Conservation (phyloP, 202 grass and related monocot genomes). For the Setaria italica region DNA sequence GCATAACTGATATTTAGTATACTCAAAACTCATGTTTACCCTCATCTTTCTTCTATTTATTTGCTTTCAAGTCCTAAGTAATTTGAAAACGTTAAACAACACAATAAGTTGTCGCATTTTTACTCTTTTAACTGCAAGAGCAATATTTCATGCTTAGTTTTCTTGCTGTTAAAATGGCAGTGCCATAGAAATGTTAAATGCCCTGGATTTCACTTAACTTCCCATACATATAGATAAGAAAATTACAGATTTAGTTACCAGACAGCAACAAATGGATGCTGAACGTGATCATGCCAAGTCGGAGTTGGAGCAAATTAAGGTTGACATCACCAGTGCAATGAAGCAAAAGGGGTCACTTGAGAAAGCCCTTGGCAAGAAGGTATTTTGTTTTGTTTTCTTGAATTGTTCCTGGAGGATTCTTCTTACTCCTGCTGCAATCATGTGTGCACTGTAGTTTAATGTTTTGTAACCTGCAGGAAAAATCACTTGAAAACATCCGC, state of each 20-base stretch:
- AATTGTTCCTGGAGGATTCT: constrained; percentile 27
- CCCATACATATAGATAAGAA: constrained; percentile 92
- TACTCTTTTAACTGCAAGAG: constrained; percentile 16
- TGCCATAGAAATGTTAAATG: constrained; percentile 13
- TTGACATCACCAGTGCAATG: constrained; percentile 69
- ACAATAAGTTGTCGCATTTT: neutral
- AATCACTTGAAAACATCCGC: constrained; percentile 83
- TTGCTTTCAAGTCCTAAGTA: constrained; percentile 26
- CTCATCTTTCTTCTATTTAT: constrained; percentile 28
- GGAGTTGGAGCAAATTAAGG: constrained; percentile 75
- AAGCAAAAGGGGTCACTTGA: constrained; percentile 79
- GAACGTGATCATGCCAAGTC: constrained; percentile 85
- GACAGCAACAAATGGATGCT: constrained; percentile 96
- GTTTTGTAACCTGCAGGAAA: constrained; percentile 73
- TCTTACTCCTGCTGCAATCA: constrained; percentile 6
- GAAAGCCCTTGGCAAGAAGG: constrained; percentile 93
- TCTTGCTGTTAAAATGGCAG: neutral
- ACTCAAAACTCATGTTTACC: neutral
- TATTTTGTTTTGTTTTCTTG: constrained; percentile 45
- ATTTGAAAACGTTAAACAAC: constrained; percentile 30
- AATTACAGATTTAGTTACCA: constrained; percentile 87
- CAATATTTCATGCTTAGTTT: constrained; percentile 15
- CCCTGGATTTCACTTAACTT: constrained; percentile 75
- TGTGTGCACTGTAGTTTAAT: constrained; percentile 23
- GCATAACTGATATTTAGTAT: constrained; percentile 11